Base-by-base conservation (phyloP, 805 yeast genomes). In the Yarrowia yakushimensis region DNA sequence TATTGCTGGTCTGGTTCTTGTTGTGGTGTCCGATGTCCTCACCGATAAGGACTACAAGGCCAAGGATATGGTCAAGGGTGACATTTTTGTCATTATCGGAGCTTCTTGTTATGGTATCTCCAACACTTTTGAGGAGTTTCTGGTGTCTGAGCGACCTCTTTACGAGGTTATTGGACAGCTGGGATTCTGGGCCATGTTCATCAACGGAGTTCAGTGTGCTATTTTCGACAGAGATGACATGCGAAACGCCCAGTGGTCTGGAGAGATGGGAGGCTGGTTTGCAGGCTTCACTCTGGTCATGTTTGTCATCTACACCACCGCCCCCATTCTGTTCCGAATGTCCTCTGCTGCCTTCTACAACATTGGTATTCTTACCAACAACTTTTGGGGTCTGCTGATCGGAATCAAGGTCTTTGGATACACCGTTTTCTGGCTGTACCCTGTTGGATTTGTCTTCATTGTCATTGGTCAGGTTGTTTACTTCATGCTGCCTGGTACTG, bases 341-440 rank as follows among this genome's bases (percentile, higher is more conserved):
- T 75, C 81, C 17, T 76, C 79, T 7, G 80, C 81, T 12, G 79
- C 81, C 12, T 78, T 78, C 64, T 78, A 78, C 72, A 78, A 78
- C 68, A 67, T 78, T 63, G 76, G 79, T 36, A 63, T 77, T 22
- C 70, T 78, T 57, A 78, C 81, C 15, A 74, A 78, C 17, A 81
- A 78, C 65, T 78, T 78, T 69, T 78, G 81, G 81, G 76, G 80
- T 11, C 65, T 78, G 64, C 65, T 78, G 13, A 75, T 78, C 23
- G 81, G 81, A n/a, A 70, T 76, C 50, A 70, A 72, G 65, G 79
- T 77, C n/a, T 78, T 78, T 66, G 78, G 78, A 28, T 78, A 78
- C 68, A 69, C 69, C 34, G 81, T 78, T 6, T 78, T 66, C 70
- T 78, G 81, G 80, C 72, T 78, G 27, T 78, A 78, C 65, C 81